Evolutionary conservation across 768 basidiomycete genomes (phyloP), one percentile per base, ranked within the genome.

Genomic region (Leucocoprinus leucothites): DNA sequence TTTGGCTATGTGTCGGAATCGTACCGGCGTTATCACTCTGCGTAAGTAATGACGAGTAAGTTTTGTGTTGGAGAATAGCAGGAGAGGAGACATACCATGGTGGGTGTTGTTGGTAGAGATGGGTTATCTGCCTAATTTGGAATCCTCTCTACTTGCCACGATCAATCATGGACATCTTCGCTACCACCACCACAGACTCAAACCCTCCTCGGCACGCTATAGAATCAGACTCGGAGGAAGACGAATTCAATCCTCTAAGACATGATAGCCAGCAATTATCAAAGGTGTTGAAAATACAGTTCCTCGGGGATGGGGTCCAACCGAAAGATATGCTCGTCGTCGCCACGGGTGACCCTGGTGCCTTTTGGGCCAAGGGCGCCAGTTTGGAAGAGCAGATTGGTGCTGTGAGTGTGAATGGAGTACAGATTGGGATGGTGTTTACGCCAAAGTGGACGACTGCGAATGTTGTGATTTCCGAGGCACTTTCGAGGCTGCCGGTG

Each of bases 211-310:
- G 85, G 52, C 75, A 87, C 57, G 79, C 79, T 35, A 68, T 86
- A 47, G 85, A 87, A 61, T 85, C 84, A 3, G 85, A 87, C 57
- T 38, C 38, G 16, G 84, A 85, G n/a, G 84, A 84, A 57, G 85
- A 86, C 49, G 83, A 86, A 61, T 72, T 74, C 57, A 78, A 79
- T 51, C 79, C 80, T 13, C 64, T 76, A 2, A 61, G 65, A 18
- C 63, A 47, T 51, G 38, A n/a, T 13, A 13, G 3, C 14, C 58
- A 59, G 44, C 59, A 59, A 51, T 57, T 58, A n/a, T 49, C 61
- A 21, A 48, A 51, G 21, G 4, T 41, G 3, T 44, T 63, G 38
- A 65, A 71, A 31, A 61, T 82, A 60, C 69, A 73, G 57, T 64
- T 83, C 53, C 57, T 69, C 8, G 77, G 76, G 2, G 60, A 73